Base-by-base conservation (phyloP, 2,329 filamentous ascomycete genomes). In the Xylariaceae sp. region DNA sequence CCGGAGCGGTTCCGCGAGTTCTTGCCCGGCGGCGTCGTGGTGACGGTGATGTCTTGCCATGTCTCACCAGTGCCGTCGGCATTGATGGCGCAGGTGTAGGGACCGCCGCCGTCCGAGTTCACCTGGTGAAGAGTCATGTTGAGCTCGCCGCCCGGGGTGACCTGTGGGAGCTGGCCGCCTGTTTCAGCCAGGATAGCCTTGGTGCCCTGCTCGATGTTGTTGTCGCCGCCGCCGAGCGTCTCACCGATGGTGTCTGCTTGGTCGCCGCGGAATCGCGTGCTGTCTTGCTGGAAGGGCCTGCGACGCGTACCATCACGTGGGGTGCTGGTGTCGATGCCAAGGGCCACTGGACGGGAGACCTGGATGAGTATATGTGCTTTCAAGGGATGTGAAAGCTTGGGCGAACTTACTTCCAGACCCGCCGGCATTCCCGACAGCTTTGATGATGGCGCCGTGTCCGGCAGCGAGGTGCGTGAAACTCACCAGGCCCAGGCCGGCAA, bases 81-180 rank as follows among this genome's bases (percentile, higher is more conserved):
- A 53, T 81, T 79, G 56, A 83, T 78, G 68, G 77, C 77, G 64
- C 78, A 81, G 5, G 65, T 72, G 61, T 80, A 83, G 2, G 78
- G 78, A 13, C 80, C 80, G 43, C 74, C 79, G 41, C 80, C 80
- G 49, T 84, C 80, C 26, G 67, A 68, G 61, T 83, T 83, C 57
- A 83, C 77, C 58, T 83, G 78, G 62, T 82, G 79, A 8, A 83
- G 65, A 2, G 76, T 82, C 69, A 83, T 81, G 50, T 63, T 63
- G 44, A 83, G 51, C 39, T 67, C 51, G 40, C 79, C 80, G 34
- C 78, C 78, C 0, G 65, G 51, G 5, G 65, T 67, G 50, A 83
- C 63, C 62, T 83, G 78, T 9, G 80, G 77, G 16, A 83, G 71
- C 41, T 62, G 51, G 43, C 61, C 62, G 41, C 77, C 78, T 5